Conservation (phyloP, 148 eudicot genomes). For the Chenopodium quinoa region DNA sequence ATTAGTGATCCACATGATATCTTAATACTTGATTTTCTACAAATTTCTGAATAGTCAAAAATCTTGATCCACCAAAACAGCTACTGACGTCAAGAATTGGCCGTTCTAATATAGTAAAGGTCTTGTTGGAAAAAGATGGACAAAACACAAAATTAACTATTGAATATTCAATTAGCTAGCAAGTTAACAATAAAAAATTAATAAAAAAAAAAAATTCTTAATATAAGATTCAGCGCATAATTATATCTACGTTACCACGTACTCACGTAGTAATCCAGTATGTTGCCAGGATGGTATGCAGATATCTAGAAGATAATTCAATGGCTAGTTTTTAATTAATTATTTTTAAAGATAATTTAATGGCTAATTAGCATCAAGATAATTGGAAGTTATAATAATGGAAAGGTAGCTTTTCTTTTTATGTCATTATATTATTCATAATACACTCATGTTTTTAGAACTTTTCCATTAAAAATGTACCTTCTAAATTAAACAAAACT, state of each 20-base stretch:
- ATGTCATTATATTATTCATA: no score
- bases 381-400: neutral
- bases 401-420: no score
- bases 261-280: no score
- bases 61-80: neutral
- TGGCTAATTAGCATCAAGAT: neutral
- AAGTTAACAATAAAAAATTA: neutral
- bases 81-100: neutral
- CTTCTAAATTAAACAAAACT: no score
- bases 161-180: neutral
- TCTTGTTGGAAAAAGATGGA: neutral
- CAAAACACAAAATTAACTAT: neutral
- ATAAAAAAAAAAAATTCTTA: neutral
- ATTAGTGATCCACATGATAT: no score
- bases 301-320: neutral
- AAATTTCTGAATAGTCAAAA: neutral
- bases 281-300: no score
- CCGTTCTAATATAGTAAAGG: neutral
- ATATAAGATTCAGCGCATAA: neutral
- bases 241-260: no score
- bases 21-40: neutral
- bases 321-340: neutral
- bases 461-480: neutral
- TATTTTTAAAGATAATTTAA: no score
- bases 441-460: no score